Base-by-base conservation (phyloP, 2,329 filamentous ascomycete genomes). In the Claviceps sp. region DNA sequence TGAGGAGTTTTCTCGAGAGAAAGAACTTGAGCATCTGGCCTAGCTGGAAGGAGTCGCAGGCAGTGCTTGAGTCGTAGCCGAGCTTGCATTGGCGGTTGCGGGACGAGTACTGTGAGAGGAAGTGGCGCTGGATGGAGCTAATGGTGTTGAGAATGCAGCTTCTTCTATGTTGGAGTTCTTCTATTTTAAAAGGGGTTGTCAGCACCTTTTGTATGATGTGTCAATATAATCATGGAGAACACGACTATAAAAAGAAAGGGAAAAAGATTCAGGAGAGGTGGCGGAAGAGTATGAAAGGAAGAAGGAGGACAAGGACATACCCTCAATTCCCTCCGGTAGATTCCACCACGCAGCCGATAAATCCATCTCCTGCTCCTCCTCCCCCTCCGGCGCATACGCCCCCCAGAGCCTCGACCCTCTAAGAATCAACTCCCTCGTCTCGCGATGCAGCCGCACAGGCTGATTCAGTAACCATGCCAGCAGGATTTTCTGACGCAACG, bases 21-120 rank as follows among this genome's bases (percentile, higher is more conserved):
- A 89, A 76, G 65, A 89, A 89, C 57, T 81, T 81, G 56, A 88
- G 68, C 74, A 87, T 87, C 66, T 89, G 84, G 22, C 85, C 86
- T 1, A 90, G 76, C 65, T 90, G 86, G 61, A 85, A 90, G 2
- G 81, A 82, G 67, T 90, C 86, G 64, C 86, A 89, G 43, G 84
- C 80, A 2, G 76, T 67, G 55, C 81, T 85, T 2, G 80, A 82
- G 60, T 87, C 84, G 65, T 89, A 89, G 50, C 85, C 85, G 0
- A 88, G 74, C 59, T 80, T 81, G 65, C 86, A 89, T 62, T 89
- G 85, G 7, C 71, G 67, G 37, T 68, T 74, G n/a, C 81, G 78
- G 10, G 84, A 85, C 1, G 79, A 78, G 64, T 89, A 89, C 0
- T 85, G 68, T 6, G 65, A 62, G 2, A 89, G 68, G 53, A 88